These are phyloP conservation scores for Osmanthus fragrans DNA, from an alignment of 257 asterid genomes.

Conservation along the genomic window DNA sequence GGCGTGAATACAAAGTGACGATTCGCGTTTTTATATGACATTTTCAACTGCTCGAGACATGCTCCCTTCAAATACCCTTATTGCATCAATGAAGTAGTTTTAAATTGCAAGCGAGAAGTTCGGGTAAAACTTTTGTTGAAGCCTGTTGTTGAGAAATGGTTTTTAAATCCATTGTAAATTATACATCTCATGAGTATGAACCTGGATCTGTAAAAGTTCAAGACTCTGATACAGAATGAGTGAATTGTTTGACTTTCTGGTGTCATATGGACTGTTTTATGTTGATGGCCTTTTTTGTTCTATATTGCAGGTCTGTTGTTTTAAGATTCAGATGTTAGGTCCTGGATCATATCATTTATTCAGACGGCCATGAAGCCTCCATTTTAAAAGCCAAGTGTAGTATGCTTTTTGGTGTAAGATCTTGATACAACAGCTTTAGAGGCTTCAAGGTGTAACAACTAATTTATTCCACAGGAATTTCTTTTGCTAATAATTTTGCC, in stretches of 20 bases:
- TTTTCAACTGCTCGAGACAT: not conserved
- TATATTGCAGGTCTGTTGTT: conserved; percentile 27
- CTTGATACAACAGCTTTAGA: conserved; percentile 10
- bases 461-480: conserved; percentile 9
- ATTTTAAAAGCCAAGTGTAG: conserved; percentile 21
- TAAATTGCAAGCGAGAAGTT: not conserved
- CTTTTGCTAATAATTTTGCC: conserved; percentile 1
- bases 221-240: not conserved
- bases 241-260: not conserved
- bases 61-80: not conserved
- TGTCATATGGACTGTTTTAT: not conserved
- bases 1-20: not conserved
- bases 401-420: conserved; percentile 28
- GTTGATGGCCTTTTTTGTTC: conserved; percentile 12
- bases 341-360: conserved; percentile 12
- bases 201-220: not conserved
- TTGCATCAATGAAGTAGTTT: not conserved
- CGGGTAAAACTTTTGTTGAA: not conserved
- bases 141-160: not conserved
- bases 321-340: conserved; percentile 14
- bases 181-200: not conserved
- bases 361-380: conserved; percentile 10
- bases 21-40: not conserved
- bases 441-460: conserved; percentile 16
- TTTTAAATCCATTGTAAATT: not conserved